These are phyloP conservation scores for Nymphaea thermarum DNA, from an alignment of 164 flowering plant species.

Conservation along the genomic window DNA sequence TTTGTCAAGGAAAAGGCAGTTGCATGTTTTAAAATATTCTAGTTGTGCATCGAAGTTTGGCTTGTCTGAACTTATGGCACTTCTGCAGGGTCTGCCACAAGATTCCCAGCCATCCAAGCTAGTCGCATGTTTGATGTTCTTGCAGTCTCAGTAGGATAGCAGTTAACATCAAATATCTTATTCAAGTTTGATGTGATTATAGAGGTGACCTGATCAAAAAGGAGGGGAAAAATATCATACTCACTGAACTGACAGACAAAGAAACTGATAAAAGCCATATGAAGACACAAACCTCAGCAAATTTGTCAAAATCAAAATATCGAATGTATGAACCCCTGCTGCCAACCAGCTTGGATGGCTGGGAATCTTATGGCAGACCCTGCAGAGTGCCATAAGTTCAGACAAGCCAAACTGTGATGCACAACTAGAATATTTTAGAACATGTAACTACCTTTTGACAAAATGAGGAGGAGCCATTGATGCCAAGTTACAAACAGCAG, in stretches of 20 bases:
- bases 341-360: constrained; percentile 83
- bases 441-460: constrained; percentile 61
- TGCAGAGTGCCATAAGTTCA: not conserved
- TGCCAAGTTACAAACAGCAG: constrained; percentile 97
- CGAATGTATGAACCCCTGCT: constrained; percentile 63
- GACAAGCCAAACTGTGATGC: not conserved
- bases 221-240: not conserved
- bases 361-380: constrained; percentile 74
- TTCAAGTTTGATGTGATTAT: constrained; percentile 71
- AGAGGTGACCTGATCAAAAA: constrained; percentile 3
- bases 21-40: not conserved
- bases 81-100: constrained; percentile 44
- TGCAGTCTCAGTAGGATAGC: constrained; percentile 94
- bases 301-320: constrained; percentile 86
- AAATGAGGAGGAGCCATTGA: constrained; percentile 91
- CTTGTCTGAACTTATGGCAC: not conserved
- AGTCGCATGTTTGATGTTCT: constrained; percentile 70
- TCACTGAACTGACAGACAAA: not conserved
- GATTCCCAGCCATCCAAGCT: constrained; percentile 81
- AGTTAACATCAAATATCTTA: constrained; percentile 87
- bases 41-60: not conserved
- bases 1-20: constrained; percentile 86
- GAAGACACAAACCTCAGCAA: constrained; percentile 69
- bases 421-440: not conserved
- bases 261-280: not conserved